Base-by-base conservation (phyloP, 768 basidiomycete genomes). In the Suillus subaureus region DNA sequence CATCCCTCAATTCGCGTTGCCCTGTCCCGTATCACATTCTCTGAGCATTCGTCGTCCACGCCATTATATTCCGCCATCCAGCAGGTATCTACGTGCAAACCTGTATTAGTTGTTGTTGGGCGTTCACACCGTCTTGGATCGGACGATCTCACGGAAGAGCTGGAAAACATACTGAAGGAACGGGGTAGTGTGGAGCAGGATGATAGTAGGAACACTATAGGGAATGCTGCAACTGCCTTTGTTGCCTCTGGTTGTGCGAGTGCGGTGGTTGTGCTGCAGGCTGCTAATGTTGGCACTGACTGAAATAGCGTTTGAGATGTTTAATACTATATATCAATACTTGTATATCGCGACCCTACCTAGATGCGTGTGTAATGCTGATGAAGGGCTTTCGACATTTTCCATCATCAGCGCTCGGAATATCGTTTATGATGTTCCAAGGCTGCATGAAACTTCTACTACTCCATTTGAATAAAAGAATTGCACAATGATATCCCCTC, bases 201-300 rank as follows among this genome's bases (percentile, higher is more conserved):
- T 16, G 56, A 68, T 64, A 86, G 94, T 66, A 82, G 84, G 74
- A 91, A 91, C 79, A 94, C 95, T 28, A 81, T 97, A 35, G 96
- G 96, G 7, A 92, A 96, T 74, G 89, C 92, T 21, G 92, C 87
- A 4, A 85, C 89, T 51, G 89, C 89, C 51, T 86, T 96, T 73
- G 85, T 95, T 13, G 79, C 89, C 3, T 81, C 87, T 7, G 85
- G 85, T 1, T 79, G 81, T 60, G 84, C 84, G 49, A 80, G 82
- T 52, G 90, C 87, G 21, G 70, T 93, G 47, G 79, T 93, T 40
- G 90, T 93, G 2, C 71, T 94, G 39, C 92, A 93, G 78, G 86
- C 88, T 56, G 79, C 82, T 69, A 72, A 73, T 73, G 78, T 51
- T 4, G 26, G 72, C 52, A 45, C 69, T 54, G 58, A 31, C 15